A percentile compares a stretch with the other conserved stretches of the same genome.
phyloP scores from a whole-genome alignment of 2,329 filamentous ascomycete species.

The Paracorniculantispora psalliotae region DNA sequence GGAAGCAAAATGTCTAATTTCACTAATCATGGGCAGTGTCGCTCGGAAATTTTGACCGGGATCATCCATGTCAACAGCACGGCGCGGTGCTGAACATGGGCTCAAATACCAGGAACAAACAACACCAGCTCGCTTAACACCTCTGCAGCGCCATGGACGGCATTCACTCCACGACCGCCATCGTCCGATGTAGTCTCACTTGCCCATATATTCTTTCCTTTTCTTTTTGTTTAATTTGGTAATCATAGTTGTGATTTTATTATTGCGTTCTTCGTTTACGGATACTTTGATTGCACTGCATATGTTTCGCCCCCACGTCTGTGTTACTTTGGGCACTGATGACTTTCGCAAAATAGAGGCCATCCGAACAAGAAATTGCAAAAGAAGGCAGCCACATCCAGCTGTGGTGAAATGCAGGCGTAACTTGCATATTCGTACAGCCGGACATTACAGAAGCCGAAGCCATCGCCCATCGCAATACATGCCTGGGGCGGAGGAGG shows the following conservation, averaged over 20 bases:
- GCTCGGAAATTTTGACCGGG: too few relatives aligned
- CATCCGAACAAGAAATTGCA: not conserved
- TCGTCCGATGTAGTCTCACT: not conserved
- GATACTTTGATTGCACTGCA: not conserved
- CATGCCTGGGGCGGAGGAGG: not conserved
- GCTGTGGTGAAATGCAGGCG: too few relatives aligned
- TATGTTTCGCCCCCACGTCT: too few relatives aligned
- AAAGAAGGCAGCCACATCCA: too few relatives aligned
- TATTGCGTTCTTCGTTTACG: not conserved
- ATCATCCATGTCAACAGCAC: too few relatives aligned
- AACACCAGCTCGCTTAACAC: not conserved
- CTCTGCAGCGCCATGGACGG: too few relatives aligned
- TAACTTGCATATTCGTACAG: too few relatives aligned
- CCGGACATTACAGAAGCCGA: not conserved
- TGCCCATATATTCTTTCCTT: not conserved
- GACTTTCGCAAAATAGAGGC: not conserved
- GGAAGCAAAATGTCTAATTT: too few relatives aligned
- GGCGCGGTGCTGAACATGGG: too few relatives aligned
- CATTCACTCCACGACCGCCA: not conserved
- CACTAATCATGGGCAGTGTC: too few relatives aligned
- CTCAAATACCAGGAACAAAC: too few relatives aligned
- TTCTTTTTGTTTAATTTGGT: not conserved
- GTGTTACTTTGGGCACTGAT: slow-evolving; percentile 6
- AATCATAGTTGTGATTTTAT: not conserved
- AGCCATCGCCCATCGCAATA: not conserved